Conservation (phyloP, 768 basidiomycete species). For the Obba rivulosa region DNA sequence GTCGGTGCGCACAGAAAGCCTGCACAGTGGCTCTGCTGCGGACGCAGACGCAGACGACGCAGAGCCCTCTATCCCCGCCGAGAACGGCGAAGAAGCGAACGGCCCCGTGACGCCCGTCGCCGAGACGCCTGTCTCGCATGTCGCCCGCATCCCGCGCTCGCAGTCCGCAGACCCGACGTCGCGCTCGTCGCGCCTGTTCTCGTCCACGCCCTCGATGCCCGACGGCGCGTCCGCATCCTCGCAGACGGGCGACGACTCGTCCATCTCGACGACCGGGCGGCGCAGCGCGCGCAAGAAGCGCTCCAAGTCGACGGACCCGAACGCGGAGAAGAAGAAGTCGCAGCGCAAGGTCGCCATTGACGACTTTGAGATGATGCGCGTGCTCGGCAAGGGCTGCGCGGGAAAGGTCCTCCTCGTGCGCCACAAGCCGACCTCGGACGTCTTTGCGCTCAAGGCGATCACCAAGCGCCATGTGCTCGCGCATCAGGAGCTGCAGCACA, state of each 20-base stretch:
- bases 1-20: neutral
- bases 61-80: constrained; percentile 1
- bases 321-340: constrained; percentile 46
- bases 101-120: constrained; percentile 19
- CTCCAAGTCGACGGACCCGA: constrained; percentile 43
- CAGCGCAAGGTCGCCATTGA: constrained; percentile 73
- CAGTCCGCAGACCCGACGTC: constrained; percentile 79
- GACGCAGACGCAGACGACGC: no score
- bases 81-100: constrained; percentile 15
- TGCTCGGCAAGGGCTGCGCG: constrained; percentile 95
- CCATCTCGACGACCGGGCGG: constrained; percentile 50
- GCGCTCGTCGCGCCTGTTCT: constrained; percentile 53
- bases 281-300: constrained; percentile 49
- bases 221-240: constrained; percentile 40
- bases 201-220: constrained; percentile 38
- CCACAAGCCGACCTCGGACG: constrained; percentile 61
- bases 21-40: no score
- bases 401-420: constrained; percentile 93
- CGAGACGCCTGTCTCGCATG: constrained; percentile 23
- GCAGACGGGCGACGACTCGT: constrained; percentile 55
- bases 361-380: constrained; percentile 97
- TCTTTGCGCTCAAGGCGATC: constrained; percentile 96
- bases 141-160: constrained; percentile 61
- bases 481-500: constrained; percentile 95
- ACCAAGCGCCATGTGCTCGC: constrained; percentile 96